Percentiles rank a stretch among this genome's conserved stretches.
Conservation (phyloP, 495 filamentous ascomycete genomes). For the Trypethelium eluteriae region DNA sequence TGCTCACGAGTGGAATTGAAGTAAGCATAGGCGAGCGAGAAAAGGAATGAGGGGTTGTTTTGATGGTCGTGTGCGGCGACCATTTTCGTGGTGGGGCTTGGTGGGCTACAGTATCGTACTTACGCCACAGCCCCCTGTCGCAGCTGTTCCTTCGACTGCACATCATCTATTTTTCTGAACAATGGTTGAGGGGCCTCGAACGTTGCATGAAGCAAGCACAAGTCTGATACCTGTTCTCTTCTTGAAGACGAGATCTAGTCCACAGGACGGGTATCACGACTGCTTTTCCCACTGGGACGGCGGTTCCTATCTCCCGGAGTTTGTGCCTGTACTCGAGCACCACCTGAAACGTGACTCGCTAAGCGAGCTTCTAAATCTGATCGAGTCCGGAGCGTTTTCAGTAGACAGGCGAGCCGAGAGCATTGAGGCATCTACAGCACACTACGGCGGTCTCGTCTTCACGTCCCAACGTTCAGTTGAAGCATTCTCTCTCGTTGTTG, state of each 20-base stretch:
- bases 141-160: not conserved
- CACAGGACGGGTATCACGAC: constrained; percentile 71
- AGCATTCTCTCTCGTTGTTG: constrained; percentile 63
- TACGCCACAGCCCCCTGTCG: not conserved
- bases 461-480: constrained; percentile 93
- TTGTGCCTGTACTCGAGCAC: constrained; percentile 82
- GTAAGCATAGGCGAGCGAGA: not conserved
- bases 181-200: not conserved
- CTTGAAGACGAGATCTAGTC: constrained; percentile 77
- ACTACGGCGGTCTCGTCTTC: constrained; percentile 82
- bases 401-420: constrained; percentile 19
- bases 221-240: constrained; percentile 55
- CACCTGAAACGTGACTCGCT: constrained; percentile 46
- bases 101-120: not conserved
- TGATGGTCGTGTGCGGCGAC: constrained; percentile 8
- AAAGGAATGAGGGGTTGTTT: constrained; percentile 8
- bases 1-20: not conserved
- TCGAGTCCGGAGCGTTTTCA: constrained; percentile 32
- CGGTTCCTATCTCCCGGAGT: constrained; percentile 52
- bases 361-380: constrained; percentile 36
- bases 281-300: constrained; percentile 50
- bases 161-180: not conserved
- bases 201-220: not conserved
- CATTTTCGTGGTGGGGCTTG: not conserved
- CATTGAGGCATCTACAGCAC: constrained; percentile 22